Percentiles rank a stretch among this genome's conserved stretches.
phyloP scores from a whole-genome alignment of 208 protist genomes.

The Trypanosoma scelopori region DNA sequence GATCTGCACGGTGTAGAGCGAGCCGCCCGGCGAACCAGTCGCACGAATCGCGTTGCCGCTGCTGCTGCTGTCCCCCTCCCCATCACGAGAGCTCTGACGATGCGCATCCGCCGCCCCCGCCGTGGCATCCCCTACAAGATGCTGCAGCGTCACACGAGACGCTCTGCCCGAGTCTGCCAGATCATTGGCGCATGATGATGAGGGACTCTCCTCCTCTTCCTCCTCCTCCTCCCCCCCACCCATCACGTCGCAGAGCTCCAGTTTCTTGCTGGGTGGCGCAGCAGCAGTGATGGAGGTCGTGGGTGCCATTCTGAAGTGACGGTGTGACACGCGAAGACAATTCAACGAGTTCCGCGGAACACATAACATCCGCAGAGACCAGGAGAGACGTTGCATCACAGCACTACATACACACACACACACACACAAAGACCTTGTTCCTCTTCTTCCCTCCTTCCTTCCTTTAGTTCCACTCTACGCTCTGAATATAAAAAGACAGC shows the following conservation, averaged over 20 bases:
- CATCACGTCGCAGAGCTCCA: too few relatives aligned
- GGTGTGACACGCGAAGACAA: background rate
- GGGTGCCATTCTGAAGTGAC: background rate
- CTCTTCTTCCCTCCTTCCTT: too few relatives aligned
- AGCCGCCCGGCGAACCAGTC: background rate
- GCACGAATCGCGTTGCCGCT: background rate
- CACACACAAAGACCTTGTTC: too few relatives aligned
- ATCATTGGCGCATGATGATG: background rate
- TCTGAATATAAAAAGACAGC: background rate
- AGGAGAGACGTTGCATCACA: background rate
- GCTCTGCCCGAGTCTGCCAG: background rate
- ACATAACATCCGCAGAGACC: background rate
- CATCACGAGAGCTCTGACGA: background rate
- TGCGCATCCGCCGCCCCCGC: background rate
- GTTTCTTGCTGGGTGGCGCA: too few relatives aligned
- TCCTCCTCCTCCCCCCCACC: too few relatives aligned
- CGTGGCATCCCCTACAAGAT: slow-evolving; percentile 9
- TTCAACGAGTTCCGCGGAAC: background rate
- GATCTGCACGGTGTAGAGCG: slow-evolving; percentile 54
- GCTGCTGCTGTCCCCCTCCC: background rate
- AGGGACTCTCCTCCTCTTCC: too few relatives aligned
- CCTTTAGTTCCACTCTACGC: background rate
- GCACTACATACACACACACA: too few relatives aligned
- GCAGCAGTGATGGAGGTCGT: too few relatives aligned
- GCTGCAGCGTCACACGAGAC: background rate